These are phyloP conservation scores for Lactarius hatsudake DNA, from an alignment of 768 basidiomycete species.

Conservation along the genomic window DNA sequence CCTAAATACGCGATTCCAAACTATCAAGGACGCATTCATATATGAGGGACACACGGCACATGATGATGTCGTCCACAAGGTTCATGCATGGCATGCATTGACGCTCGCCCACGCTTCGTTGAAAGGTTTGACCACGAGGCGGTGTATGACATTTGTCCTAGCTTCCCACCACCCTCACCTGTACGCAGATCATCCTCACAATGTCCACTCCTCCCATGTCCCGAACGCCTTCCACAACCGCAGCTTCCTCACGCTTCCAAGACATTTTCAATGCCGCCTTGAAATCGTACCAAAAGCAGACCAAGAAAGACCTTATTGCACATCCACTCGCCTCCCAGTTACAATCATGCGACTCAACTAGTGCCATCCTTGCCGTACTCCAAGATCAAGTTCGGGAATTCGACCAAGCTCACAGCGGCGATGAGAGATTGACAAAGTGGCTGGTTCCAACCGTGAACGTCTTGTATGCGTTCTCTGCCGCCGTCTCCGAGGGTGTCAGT, in stretches of 20 bases:
- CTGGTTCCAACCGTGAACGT: neutral
- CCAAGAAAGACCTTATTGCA: neutral
- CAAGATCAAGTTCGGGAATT: neutral
- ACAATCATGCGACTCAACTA: neutral
- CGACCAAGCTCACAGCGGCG: neutral
- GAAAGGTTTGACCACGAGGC: no score
- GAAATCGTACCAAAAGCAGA: neutral
- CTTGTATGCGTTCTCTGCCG: neutral
- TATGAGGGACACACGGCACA: no score
- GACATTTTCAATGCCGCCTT: constrained; percentile 2
- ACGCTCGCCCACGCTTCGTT: no score
- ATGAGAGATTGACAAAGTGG: neutral
- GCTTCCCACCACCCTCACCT: no score
- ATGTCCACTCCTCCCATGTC: no score
- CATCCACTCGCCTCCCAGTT: neutral
- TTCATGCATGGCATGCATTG: no score
- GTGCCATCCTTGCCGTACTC: neutral
- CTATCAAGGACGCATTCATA: no score
- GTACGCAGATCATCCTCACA: no score
- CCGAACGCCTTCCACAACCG: no score
- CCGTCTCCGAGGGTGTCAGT: neutral
- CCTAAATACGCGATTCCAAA: no score
- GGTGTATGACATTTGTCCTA: no score
- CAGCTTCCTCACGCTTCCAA: neutral
- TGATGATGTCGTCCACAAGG: no score